phyloP scores from a whole-genome alignment of 805 yeast species.

The Barnettozyma salicaria region DNA sequence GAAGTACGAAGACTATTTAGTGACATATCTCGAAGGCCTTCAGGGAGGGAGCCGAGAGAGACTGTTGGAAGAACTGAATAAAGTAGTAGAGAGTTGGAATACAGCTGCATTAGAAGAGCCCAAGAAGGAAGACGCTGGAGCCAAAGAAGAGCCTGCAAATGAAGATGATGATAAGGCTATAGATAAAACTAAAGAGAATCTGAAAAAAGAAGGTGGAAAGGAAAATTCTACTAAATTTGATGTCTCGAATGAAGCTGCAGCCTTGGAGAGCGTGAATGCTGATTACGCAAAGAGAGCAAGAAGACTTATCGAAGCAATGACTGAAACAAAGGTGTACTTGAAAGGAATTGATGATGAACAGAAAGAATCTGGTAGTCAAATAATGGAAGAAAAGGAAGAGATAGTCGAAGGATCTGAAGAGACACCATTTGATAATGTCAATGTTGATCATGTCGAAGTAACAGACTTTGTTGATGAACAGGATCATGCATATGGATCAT shows the following conservation, averaged over 20 bases:
- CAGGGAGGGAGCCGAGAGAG: conserved; percentile 68
- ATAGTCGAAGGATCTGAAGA: not conserved
- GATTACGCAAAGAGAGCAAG: conserved; percentile 25
- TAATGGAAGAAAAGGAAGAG: conserved; percentile 1
- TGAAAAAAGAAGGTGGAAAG: conserved; percentile 1
- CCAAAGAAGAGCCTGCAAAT: conserved; percentile 1
- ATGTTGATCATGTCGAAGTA: no score
- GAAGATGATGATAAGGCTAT: not conserved
- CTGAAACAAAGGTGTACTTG: conserved; percentile 15
- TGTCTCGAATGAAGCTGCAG: conserved; percentile 5
- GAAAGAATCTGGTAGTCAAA: no score
- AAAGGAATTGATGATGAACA: conserved; percentile 22
- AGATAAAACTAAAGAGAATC: conserved; percentile 1
- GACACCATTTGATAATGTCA: not conserved
- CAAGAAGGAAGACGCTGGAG: conserved; percentile 11
- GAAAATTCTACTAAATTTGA: no score
- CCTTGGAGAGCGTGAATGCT: conserved; percentile 24
- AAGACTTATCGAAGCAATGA: conserved; percentile 18
- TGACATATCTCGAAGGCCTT: conserved; percentile 49
- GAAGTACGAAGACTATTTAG: conserved; percentile 45
- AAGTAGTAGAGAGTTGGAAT: conserved; percentile 53
- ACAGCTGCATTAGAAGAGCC: conserved; percentile 22
- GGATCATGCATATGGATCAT: no score
- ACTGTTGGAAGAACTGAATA: conserved; percentile 42
- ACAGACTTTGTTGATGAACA: no score